Percentiles rank a stretch among this genome's conserved stretches.
These are phyloP conservation scores for Jasminum sambac DNA, from an alignment of 257 asterid genomes.

Conservation along the genomic window DNA sequence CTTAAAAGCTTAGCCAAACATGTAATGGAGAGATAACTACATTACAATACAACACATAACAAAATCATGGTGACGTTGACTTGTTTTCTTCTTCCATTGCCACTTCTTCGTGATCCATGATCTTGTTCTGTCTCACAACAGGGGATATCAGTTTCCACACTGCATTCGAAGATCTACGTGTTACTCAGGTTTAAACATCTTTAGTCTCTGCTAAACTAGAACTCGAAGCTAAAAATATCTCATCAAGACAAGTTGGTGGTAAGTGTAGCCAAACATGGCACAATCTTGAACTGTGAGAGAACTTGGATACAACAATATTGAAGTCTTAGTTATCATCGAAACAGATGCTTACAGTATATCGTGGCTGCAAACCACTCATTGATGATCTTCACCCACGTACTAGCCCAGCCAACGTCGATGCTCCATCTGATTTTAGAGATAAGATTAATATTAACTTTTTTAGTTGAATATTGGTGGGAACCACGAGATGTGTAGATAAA, in stretches of 20 bases:
- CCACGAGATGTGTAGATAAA: too few relatives aligned
- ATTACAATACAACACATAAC: constrained; percentile 21
- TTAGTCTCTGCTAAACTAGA: neutral
- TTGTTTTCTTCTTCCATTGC: constrained; percentile 36
- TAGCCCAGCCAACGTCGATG: constrained; percentile 96
- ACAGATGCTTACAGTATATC: constrained; percentile 57
- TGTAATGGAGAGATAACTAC: neutral
- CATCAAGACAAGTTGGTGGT: too few relatives aligned
- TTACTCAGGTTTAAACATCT: neutral
- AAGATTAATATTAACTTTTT: constrained; percentile 2
- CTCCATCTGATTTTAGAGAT: constrained; percentile 60
- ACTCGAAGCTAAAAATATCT: neutral
- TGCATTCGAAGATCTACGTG: constrained; percentile 31
- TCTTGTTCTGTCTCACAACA: constrained; percentile 52
- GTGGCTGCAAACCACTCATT: constrained; percentile 97
- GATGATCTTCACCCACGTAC: constrained; percentile 89
- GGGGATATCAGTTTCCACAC: constrained; percentile 95
- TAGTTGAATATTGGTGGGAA: too few relatives aligned
- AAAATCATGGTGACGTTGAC: constrained; percentile 30
- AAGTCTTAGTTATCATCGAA: too few relatives aligned
- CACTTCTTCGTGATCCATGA: constrained; percentile 70
- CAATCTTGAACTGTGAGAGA: neutral
- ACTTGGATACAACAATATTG: neutral
- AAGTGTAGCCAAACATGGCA: too few relatives aligned
- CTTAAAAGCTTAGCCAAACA: neutral